Conservation (phyloP, 805 yeast genomes). For the Pichia rugopelliculosa region DNA sequence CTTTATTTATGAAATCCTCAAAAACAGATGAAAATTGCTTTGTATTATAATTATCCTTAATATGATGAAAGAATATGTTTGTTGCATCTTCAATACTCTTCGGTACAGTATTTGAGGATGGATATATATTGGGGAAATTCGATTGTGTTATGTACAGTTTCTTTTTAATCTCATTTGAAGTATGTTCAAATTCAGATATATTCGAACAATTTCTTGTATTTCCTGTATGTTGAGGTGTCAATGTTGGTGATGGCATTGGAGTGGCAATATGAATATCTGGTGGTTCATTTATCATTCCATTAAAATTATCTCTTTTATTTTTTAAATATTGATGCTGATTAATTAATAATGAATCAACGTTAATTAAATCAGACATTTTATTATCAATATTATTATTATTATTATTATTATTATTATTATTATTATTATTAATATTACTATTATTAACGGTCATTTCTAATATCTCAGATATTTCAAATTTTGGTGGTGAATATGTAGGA, state of each 20-base stretch:
- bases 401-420: constrained; percentile 8
- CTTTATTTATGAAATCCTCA: constrained; percentile 63
- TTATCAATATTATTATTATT: constrained; percentile 12
- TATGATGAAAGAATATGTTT: constrained; percentile 51
- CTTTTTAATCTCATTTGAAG: constrained; percentile 27
- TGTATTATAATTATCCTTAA: constrained; percentile 59
- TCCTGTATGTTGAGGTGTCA: constrained; percentile 39
- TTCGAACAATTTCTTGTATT: constrained; percentile 20
- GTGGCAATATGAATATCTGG: constrained; percentile 67
- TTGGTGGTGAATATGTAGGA: constrained; percentile 58
- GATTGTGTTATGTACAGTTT: constrained; percentile 29
- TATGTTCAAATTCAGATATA: constrained; percentile 24
- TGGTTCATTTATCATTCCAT: constrained; percentile 11
- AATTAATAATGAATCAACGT: constrained; percentile 23
- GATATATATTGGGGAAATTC: constrained; percentile 28
- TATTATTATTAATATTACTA: background rate
- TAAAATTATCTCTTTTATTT: constrained; percentile 7
- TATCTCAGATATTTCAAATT: constrained; percentile 38
- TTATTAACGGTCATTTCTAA: constrained; percentile 29
- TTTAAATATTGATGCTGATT: constrained; percentile 28
- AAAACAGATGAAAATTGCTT: constrained; percentile 68
- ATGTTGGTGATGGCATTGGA: constrained; percentile 80
- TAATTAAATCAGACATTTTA: constrained; percentile 18
- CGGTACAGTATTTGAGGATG: constrained; percentile 41
- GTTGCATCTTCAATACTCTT: constrained; percentile 75